These are phyloP conservation scores for Mycena epipterygia DNA, from an alignment of 768 basidiomycete genomes.

Conservation along the genomic window DNA sequence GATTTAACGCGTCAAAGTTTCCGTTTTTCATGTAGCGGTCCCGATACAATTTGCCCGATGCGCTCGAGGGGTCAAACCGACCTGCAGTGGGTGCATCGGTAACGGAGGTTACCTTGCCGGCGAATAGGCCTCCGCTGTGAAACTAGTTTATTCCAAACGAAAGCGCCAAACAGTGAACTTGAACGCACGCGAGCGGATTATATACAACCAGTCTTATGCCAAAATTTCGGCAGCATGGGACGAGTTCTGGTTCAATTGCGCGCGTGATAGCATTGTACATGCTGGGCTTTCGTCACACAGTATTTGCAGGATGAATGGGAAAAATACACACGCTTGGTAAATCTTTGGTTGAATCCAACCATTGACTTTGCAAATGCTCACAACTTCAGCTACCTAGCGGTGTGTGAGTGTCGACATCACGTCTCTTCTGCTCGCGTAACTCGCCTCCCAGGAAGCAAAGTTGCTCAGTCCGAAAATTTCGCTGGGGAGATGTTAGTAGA, in stretches of 20 bases:
- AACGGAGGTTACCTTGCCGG: conserved; percentile 57
- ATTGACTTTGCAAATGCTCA: conserved; percentile 61
- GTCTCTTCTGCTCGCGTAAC: conserved; percentile 1
- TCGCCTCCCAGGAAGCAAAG: conserved; percentile 62
- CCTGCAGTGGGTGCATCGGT: conserved; percentile 52
- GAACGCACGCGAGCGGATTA: conserved; percentile 57
- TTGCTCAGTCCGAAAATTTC: conserved; percentile 66
- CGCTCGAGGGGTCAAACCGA: conserved; percentile 55
- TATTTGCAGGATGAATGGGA: not conserved
- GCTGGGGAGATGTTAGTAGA: conserved; percentile 41
- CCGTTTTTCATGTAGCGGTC: conserved; percentile 58
- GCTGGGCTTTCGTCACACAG: not conserved
- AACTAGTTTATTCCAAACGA: not conserved
- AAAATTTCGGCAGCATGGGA: conserved; percentile 63
- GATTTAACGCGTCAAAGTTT: conserved; percentile 58
- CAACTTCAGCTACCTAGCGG: conserved; percentile 60
- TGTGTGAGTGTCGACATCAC: not conserved
- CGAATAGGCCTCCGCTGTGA: conserved; percentile 58
- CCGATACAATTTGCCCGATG: conserved; percentile 60
- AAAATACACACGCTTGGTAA: conserved; percentile 57
- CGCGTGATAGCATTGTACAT: conserved; percentile 63
- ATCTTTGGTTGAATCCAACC: conserved; percentile 60
- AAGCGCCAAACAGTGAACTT: conserved; percentile 6
- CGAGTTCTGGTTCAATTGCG: conserved; percentile 60
- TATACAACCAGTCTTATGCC: conserved; percentile 61